Evolutionary conservation across 2,329 filamentous ascomycete genomes (phyloP), one percentile per base, ranked within the genome.

Genomic region (Fusarium solani-melongenae): DNA sequence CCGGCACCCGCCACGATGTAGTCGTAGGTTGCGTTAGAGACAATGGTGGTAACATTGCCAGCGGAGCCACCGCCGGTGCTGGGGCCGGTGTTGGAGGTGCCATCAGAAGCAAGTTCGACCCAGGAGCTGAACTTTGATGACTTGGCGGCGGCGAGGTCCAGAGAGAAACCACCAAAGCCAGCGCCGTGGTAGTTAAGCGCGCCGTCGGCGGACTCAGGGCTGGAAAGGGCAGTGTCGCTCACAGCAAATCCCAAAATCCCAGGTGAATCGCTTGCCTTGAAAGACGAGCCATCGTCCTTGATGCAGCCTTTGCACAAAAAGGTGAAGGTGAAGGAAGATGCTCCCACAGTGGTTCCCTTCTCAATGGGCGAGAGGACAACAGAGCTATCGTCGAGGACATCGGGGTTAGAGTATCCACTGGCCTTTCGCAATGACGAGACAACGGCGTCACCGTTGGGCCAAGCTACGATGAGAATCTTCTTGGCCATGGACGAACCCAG

Each of bases 1-100:
- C 91, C 91, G n/a, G 83, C 88, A 5, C 91, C 91, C 33, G 91
- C 86, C 34, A 92, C 84, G 61, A 92, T 89, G 81, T 92, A 92
- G 78, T 92, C 90, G 74, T 88, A 91, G 0, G 86, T 78, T 22
- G 69, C 67, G 49, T 76, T 78, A 2, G 76, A 79, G 49, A 79
- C 70, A 0, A 81, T 77, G 1, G 81, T 83, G 0, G 81, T 79
- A 14, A 83, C 74, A 46, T 78, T 79, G 2, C 66, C 62, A 2
- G 70, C 20, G 17, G 67, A 55, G n/a, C 67, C 55, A 5, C 69
- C 80, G 1, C 81, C 81, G 7, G 79, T 77, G 3, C 80, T 69
- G 6, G 78, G 78, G 36, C 77, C 49, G 2, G 34, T 64, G 33
- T 77, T 79, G 2, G 79, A 79, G 29, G 82, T 81, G 5, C 81